phyloP scores from a whole-genome alignment of 768 basidiomycete genomes.

The Saitozyma podzolica region DNA sequence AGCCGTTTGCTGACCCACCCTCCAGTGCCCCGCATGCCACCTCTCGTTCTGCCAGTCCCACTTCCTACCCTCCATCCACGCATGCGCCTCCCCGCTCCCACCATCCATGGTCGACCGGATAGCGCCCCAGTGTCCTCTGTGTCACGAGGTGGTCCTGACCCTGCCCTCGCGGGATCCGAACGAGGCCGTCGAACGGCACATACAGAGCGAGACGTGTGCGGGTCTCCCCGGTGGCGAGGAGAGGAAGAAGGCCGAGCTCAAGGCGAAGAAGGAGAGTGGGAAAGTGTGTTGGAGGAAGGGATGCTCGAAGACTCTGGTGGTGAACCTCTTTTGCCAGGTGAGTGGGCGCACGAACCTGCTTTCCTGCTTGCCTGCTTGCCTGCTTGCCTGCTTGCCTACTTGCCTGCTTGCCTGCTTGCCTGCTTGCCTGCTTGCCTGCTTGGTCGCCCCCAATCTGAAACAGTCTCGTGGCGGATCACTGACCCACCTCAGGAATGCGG shows the following conservation, averaged over 20 bases:
- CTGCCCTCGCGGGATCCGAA: constrained; percentile 32
- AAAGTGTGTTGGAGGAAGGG: constrained; percentile 48
- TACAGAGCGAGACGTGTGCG: constrained; percentile 35
- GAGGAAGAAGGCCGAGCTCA: constrained; percentile 38
- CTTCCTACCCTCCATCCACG: constrained; percentile 47
- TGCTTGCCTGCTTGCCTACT: background rate
- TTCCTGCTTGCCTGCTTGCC: no score
- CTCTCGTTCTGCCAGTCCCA: constrained; percentile 50
- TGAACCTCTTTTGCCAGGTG: constrained; percentile 49
- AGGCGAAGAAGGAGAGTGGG: constrained; percentile 41
- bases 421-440: background rate
- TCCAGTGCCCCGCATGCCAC: constrained; percentile 50
- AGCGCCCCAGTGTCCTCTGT: constrained; percentile 49
- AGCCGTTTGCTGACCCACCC: background rate
- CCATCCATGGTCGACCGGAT: constrained; percentile 44
- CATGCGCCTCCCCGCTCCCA: constrained; percentile 44
- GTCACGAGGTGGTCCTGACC: constrained; percentile 38
- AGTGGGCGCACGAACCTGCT: constrained; percentile 13
- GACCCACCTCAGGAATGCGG: constrained; percentile 26
- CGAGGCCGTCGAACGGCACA: constrained; percentile 45
- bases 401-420: background rate
- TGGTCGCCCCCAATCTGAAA: background rate
- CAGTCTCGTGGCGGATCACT: constrained; percentile 8
- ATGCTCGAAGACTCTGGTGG: constrained; percentile 46
- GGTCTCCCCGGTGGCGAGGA: constrained; percentile 43